These are phyloP conservation scores for Leishmania lainsoni DNA, from an alignment of 208 protist species.

Conservation along the genomic window DNA sequence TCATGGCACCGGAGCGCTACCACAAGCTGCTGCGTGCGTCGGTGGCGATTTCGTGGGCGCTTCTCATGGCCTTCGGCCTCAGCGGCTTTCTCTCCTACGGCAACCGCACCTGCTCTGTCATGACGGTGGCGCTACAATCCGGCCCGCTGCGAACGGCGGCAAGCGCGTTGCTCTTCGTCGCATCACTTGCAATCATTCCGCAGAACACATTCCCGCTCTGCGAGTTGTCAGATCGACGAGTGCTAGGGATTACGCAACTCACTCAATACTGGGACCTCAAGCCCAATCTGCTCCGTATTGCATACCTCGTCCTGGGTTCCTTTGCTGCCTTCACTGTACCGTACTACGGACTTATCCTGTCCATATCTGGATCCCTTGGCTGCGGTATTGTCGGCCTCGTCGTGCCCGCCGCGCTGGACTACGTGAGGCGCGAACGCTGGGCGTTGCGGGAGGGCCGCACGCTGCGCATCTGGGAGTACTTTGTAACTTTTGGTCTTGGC, in stretches of 20 bases:
- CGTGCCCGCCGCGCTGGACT: constrained; percentile 55
- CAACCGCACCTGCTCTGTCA: constrained; percentile 55
- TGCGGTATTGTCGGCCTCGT: constrained; percentile 56
- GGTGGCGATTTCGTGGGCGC: constrained; percentile 27
- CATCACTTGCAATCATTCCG: constrained; percentile 53
- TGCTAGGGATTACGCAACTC: constrained; percentile 48
- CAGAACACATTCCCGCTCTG: constrained; percentile 59
- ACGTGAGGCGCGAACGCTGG: constrained; percentile 45
- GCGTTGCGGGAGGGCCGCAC: constrained; percentile 34
- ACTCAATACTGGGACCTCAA: constrained; percentile 44
- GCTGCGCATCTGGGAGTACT: constrained; percentile 48
- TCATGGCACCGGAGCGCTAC: constrained; percentile 42
- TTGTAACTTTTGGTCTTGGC: constrained; percentile 50
- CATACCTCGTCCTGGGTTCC: constrained; percentile 31
- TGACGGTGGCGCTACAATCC: constrained; percentile 51
- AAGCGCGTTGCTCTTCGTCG: constrained; percentile 56
- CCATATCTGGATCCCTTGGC: constrained; percentile 53
- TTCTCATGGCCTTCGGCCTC: constrained; percentile 49
- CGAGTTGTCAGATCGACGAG: constrained; percentile 49
- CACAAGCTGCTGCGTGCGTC: constrained; percentile 40
- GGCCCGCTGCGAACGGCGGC: constrained; percentile 47
- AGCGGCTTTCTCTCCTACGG: constrained; percentile 54
- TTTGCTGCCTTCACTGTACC: constrained; percentile 49
- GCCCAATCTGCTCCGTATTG: constrained; percentile 52
- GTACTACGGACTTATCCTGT: constrained; percentile 60